Evolutionary conservation across 768 basidiomycete genomes (phyloP).

Genomic region (Tricholoma sp.): DNA sequence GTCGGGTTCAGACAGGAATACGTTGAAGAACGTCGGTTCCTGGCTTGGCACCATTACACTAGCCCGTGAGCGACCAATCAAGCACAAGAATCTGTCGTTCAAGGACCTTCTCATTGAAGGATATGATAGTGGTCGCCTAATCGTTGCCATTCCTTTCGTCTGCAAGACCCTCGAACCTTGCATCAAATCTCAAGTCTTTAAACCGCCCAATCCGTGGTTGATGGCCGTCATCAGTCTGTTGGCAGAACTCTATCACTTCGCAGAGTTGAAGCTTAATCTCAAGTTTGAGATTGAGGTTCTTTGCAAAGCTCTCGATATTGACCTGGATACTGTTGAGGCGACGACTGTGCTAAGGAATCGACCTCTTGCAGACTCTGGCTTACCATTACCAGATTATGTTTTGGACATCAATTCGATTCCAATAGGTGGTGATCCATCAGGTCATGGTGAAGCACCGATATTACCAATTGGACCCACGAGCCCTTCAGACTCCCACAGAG

Average conservation of each 20-base stretch:
- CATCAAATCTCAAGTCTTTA: conserved; percentile 86
- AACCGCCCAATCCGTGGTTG: conserved; percentile 96
- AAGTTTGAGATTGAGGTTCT: conserved; percentile 99
- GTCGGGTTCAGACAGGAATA: conserved; percentile 76
- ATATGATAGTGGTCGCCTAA: conserved; percentile 83
- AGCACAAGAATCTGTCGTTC: conserved; percentile 89
- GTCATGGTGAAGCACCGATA: conserved; percentile 55
- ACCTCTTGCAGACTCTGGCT: conserved; percentile 56
- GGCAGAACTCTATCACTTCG: conserved; percentile 95
- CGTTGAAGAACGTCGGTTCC: conserved; percentile 89
- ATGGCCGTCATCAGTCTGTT: conserved; percentile 92
- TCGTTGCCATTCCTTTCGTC: conserved; percentile 95
- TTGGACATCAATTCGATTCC: conserved; percentile 75
- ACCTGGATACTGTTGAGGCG: conserved; percentile 79
- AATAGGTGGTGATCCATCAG: conserved; percentile 64
- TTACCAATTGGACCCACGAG: conserved; percentile 55
- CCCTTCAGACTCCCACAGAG: conserved; percentile 60
- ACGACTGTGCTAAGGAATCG: conserved; percentile 78
- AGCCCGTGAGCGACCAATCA: conserved; percentile 89
- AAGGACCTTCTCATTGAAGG: conserved; percentile 97
- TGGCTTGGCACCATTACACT: conserved; percentile 95
- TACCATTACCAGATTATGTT: conserved; percentile 73
- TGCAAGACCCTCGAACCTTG: conserved; percentile 95
- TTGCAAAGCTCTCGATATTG: conserved; percentile 87
- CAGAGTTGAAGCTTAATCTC: conserved; percentile 91